Evolutionary conservation across 2,329 filamentous ascomycete species (phyloP).

Genomic region (Colletotrichum cuscutae): DNA sequence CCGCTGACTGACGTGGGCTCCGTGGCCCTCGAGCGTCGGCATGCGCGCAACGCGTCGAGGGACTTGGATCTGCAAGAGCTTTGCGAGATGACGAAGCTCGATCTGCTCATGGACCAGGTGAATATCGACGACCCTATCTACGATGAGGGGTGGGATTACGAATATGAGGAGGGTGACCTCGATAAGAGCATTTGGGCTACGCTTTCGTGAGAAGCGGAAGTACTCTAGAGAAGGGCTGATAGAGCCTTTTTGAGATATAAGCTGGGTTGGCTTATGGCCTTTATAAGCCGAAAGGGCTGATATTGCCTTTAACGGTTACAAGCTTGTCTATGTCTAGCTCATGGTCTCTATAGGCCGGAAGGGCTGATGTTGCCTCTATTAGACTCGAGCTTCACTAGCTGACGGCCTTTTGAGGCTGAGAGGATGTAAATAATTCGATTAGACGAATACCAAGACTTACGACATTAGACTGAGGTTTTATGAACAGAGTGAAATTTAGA

Average conservation of each 20-base stretch:
- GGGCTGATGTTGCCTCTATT: background rate
- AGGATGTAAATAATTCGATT: background rate
- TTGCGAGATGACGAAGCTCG: conserved; percentile 33
- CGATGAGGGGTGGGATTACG: conserved; percentile 47
- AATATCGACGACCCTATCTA: conserved; percentile 38
- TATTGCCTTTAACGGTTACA: background rate
- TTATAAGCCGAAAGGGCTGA: background rate
- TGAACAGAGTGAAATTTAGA: no score
- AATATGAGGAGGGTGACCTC: conserved; percentile 42
- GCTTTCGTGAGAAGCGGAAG: background rate
- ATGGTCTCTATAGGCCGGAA: no score
- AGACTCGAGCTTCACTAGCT: background rate
- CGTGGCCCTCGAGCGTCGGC: conserved; percentile 24
- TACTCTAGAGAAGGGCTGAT: background rate
- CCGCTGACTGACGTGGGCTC: conserved; percentile 15
- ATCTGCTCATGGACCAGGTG: conserved; percentile 40
- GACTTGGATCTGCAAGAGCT: conserved; percentile 44
- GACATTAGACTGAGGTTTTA: background rate
- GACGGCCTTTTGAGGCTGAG: background rate
- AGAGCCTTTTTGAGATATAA: background rate
- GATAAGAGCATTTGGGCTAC: background rate
- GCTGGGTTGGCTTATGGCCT: background rate
- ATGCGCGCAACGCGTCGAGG: conserved; percentile 40
- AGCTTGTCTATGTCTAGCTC: background rate
- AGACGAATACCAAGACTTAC: conserved; percentile 1